Base-by-base conservation (phyloP, 805 yeast species). In the Hemisphaericaspora nanyangensis region DNA sequence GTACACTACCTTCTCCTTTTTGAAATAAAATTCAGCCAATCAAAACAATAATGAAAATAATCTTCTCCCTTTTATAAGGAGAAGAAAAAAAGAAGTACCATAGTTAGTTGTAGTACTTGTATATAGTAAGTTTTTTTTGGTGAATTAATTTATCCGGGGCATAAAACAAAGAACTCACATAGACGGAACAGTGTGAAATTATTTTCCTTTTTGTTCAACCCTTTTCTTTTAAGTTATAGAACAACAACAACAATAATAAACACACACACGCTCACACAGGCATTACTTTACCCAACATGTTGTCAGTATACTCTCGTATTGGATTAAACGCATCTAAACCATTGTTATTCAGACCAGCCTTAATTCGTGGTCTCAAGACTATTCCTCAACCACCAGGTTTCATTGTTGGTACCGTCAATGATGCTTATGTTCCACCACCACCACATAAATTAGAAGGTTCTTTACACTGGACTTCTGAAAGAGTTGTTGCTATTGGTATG, bases 341-440 rank as follows among this genome's bases (percentile, higher is more conserved):
- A 19, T 36, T 50, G 20, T 37, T 44, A 31, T 42, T 51, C 45
- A 50, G 45, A 47, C 48, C 58, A 20, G 17, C 43, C 42, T 39
- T 55, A 39, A 40, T 54, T 38, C 59, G 67, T 50, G 65, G 68
- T 12, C 38, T 68, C 42, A 77, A 73, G 52, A 64, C 77, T 34
- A 76, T 68, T 35, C 76, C 77, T 35, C 86, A 83, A 57, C 90
- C 90, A 11, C 85, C 87, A 29, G 91, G 91, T 15, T 63, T 71
- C 55, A 76, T 84, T 40, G 77, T 77, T 16, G 93, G 90, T 16
- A 75, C 80, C 11, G 83, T 80, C 28, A 84, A 84, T 54, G 90
- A 84, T 41, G 82, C 88, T 4, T 77, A 77, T 45, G 79, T 79
- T 15, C 73, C 76, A 10, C 86, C 87, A 25, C 64, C 69, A 37